Evolutionary conservation across 2,329 filamentous ascomycete genomes (phyloP).

Genomic region (Paecilomyces sp.): DNA sequence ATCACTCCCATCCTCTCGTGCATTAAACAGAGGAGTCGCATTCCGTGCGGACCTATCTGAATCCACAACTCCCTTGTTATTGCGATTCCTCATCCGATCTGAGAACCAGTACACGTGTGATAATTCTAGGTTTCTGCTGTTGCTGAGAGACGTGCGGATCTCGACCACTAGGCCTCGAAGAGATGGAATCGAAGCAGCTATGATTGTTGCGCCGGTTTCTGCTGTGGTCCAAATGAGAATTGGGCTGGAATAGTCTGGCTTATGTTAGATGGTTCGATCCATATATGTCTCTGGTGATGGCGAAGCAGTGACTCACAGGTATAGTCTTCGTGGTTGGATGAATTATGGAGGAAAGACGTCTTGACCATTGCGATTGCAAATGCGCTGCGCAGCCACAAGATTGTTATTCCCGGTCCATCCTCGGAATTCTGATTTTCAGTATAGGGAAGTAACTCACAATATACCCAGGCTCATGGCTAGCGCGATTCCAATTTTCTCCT

Average conservation of each 20-base stretch:
- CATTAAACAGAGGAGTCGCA: neutral
- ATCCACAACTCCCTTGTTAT: neutral
- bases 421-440: neutral
- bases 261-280: neutral
- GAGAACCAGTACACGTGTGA: neutral
- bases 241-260: conserved; percentile 11
- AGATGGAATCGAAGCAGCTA: conserved; percentile 20
- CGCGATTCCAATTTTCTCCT: conserved; percentile 31
- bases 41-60: neutral
- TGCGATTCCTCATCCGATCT: neutral
- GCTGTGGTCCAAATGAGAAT: conserved; percentile 19
- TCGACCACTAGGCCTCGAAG: conserved; percentile 18
- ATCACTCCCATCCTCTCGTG: neutral
- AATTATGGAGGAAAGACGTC: conserved; percentile 11
- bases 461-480: conserved; percentile 31
- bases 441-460: conserved; percentile 11
- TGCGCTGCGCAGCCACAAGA: conserved; percentile 7
- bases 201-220: conserved; percentile 21
- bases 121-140: neutral
- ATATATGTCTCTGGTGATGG: neutral
- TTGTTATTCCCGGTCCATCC: neutral
- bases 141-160: conserved; percentile 1
- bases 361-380: conserved; percentile 16
- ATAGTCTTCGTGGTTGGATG: conserved; percentile 15
- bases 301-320: conserved; percentile 8